phyloP scores from a whole-genome alignment of 345 rosid species.

The Camelina sativa region DNA sequence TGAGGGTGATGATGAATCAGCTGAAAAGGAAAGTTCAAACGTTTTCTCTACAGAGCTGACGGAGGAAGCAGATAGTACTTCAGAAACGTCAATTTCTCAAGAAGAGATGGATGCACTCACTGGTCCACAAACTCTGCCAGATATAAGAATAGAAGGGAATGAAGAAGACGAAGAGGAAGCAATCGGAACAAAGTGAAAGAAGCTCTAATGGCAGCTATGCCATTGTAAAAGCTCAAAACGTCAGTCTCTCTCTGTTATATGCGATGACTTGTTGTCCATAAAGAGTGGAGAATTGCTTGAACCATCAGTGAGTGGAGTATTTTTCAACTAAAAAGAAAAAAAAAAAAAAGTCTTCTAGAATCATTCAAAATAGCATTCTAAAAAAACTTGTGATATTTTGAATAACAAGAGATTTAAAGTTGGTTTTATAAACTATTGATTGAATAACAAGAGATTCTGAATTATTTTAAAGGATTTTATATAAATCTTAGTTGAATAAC shows the following conservation, averaged over 20 bases:
- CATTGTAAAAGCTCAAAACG: slow-evolving; percentile 26
- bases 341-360: too few relatives aligned
- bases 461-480: too few relatives aligned
- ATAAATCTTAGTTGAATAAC: too few relatives aligned
- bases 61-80: slow-evolving; percentile 42
- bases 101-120: slow-evolving; percentile 55
- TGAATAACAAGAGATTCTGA: too few relatives aligned
- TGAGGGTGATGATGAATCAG: slow-evolving; percentile 44
- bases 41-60: slow-evolving; percentile 42
- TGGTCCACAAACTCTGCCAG: slow-evolving; percentile 60
- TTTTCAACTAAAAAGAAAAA: too few relatives aligned
- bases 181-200: slow-evolving; percentile 53
- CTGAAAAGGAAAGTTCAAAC: slow-evolving; percentile 45
- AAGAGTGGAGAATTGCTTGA: too few relatives aligned
- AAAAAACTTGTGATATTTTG: too few relatives aligned
- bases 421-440: too few relatives aligned
- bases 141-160: slow-evolving; percentile 44
- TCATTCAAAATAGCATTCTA: too few relatives aligned
- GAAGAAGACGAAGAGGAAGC: slow-evolving; percentile 47
- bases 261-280: too few relatives aligned
- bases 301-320: too few relatives aligned
- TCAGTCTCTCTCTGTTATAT: slow-evolving; percentile 29
- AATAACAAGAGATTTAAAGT: too few relatives aligned
- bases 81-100: slow-evolving; percentile 47
- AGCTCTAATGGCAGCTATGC: slow-evolving; percentile 14